These are phyloP conservation scores for Chlorella sp. DNA, from an alignment of 139 green algal species.

Conservation along the genomic window DNA sequence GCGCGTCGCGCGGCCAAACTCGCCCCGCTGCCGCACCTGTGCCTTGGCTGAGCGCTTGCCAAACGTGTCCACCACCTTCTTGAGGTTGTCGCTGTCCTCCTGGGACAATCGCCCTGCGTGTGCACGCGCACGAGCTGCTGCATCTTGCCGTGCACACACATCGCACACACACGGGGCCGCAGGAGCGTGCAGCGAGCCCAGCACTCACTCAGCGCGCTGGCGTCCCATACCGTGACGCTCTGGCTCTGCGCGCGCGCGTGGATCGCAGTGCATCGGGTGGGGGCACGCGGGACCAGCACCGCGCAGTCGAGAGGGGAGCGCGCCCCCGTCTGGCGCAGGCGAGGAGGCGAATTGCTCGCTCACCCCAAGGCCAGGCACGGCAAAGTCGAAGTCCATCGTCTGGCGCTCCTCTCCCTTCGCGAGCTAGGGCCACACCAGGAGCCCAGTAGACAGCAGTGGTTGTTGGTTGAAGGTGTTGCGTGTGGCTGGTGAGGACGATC, in stretches of 20 bases:
- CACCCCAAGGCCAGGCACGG: background rate
- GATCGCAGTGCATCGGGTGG: background rate
- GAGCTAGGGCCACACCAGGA: too few species aligned
- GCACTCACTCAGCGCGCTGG: background rate
- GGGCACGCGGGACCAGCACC: background rate
- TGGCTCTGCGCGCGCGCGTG: background rate
- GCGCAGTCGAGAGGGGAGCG: too few species aligned
- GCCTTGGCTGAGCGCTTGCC: conserved; percentile 26
- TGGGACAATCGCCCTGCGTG: conserved; percentile 8
- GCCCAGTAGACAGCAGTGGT: too few species aligned
- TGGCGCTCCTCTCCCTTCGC: too few species aligned
- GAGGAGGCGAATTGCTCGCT: too few species aligned
- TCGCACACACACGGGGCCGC: background rate
- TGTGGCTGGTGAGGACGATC: too few species aligned
- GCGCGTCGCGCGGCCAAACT: background rate
- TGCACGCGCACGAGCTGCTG: background rate
- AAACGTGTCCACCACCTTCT: conserved; percentile 18
- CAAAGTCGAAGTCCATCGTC: conserved; percentile 1
- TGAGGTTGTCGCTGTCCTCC: conserved; percentile 7
- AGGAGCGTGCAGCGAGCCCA: background rate
- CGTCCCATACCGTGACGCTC: background rate
- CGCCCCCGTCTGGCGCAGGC: too few species aligned
- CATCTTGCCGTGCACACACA: background rate
- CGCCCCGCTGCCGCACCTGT: conserved; percentile 4
- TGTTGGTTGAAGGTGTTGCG: too few species aligned